These are phyloP conservation scores for Serendipita sp. DNA, from an alignment of 768 basidiomycete species.

Conservation along the genomic window DNA sequence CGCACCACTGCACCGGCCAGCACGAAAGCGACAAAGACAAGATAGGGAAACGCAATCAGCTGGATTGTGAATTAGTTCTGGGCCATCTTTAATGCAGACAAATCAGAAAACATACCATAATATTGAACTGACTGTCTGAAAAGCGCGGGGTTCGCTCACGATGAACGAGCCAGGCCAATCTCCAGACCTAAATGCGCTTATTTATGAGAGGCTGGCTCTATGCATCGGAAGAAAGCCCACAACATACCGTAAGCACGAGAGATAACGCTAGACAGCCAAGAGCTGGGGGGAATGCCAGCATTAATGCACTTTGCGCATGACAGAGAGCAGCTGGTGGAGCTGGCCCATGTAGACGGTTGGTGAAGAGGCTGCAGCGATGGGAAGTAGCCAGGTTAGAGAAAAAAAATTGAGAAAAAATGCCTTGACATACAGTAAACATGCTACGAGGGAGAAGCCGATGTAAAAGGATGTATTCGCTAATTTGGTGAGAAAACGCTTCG, in stretches of 20 bases:
- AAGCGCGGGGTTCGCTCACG: not conserved
- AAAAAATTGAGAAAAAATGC: not conserved
- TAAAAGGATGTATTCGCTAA: conserved; percentile 1
- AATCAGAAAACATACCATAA: not conserved
- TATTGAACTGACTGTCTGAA: not conserved
- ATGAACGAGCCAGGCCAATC: conserved; percentile 6
- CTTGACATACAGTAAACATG: not conserved
- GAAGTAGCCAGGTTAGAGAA: not conserved
- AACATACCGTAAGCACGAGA: conserved; percentile 4
- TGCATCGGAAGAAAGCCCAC: not conserved
- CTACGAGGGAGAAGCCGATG: not conserved
- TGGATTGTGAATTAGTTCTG: not conserved
- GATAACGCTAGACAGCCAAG: not conserved
- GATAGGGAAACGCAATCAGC: not conserved
- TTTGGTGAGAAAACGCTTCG: not conserved
- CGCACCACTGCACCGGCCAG: not conserved
- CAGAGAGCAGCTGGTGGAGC: conserved; percentile 5
- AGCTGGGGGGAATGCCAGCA: conserved; percentile 6
- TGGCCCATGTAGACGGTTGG: not conserved
- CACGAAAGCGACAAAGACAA: not conserved
- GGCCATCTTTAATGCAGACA: not conserved
- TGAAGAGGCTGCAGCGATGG: conserved; percentile 4
- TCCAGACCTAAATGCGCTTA: not conserved
- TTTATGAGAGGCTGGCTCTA: not conserved
- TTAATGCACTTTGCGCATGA: conserved; percentile 1